phyloP scores from a whole-genome alignment of 1,284 basidiomycete genomes.

The Pseudozyma tsukubaensis region DNA sequence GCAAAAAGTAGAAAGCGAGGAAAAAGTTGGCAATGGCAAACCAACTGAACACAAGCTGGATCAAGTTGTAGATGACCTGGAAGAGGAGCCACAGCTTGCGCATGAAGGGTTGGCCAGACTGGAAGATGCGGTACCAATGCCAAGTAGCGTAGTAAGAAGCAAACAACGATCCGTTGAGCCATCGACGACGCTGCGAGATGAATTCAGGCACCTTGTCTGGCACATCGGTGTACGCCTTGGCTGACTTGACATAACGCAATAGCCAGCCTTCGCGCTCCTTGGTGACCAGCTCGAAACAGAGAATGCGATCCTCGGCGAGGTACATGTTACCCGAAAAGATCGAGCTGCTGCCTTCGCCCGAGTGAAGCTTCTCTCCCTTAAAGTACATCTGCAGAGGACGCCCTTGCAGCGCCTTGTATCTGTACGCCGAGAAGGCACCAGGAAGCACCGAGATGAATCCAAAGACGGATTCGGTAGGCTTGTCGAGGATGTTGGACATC shows the following conservation, averaged over 20 bases:
- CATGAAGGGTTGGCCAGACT: slow-evolving; percentile 56
- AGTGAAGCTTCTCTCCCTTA: slow-evolving; percentile 80
- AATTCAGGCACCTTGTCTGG: slow-evolving; percentile 63
- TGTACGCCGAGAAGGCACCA: slow-evolving; percentile 85
- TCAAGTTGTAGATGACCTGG: slow-evolving; percentile 64
- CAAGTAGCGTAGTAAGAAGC: slow-evolving; percentile 62
- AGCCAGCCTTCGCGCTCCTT: slow-evolving; percentile 69
- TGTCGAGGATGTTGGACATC: slow-evolving; percentile 63
- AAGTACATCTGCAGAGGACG: slow-evolving; percentile 90
- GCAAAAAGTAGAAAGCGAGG: slow-evolving; percentile 62
- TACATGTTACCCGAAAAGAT: slow-evolving; percentile 67
- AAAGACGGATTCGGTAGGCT: slow-evolving; percentile 78
- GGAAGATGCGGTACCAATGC: slow-evolving; percentile 64
- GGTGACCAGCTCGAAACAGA: slow-evolving; percentile 64
- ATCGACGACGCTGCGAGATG: slow-evolving; percentile 64
- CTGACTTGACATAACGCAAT: slow-evolving; percentile 64
- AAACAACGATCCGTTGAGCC: slow-evolving; percentile 67
- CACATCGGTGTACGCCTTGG: slow-evolving; percentile 66
- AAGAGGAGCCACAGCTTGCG: slow-evolving; percentile 63
- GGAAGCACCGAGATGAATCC: slow-evolving; percentile 93
- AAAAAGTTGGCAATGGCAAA: slow-evolving; percentile 61
- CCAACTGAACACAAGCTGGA: slow-evolving; percentile 65
- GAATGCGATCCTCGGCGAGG: slow-evolving; percentile 65
- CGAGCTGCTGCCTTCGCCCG: slow-evolving; percentile 52
- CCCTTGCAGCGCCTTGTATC: slow-evolving; percentile 87